These are phyloP conservation scores for Tolypocladium album DNA, from an alignment of 2,329 filamentous ascomycete species.

Conservation along the genomic window DNA sequence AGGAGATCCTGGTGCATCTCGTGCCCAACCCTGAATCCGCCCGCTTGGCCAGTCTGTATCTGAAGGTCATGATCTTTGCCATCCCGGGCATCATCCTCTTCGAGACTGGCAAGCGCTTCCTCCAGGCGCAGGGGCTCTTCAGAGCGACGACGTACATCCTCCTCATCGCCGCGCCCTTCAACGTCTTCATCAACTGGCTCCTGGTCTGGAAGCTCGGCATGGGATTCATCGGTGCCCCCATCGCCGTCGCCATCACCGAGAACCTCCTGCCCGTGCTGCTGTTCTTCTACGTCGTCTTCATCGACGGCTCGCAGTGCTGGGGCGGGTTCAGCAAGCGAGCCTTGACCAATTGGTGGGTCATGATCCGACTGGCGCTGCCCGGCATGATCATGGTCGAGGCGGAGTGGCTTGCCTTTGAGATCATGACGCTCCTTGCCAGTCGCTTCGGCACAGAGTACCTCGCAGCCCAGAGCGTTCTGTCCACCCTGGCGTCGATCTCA, in stretches of 20 bases:
- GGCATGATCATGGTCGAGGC: conserved; percentile 91
- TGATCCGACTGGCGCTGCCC: conserved; percentile 79
- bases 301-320: conserved; percentile 73
- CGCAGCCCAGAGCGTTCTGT: conserved; percentile 79
- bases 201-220: conserved; percentile 61
- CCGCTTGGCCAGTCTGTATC: conserved; percentile 58
- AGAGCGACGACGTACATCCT: conserved; percentile 68
- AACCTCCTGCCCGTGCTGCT: conserved; percentile 68
- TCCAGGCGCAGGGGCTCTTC: conserved; percentile 76
- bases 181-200: conserved; percentile 67
- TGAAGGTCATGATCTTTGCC: conserved; percentile 60
- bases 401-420: conserved; percentile 87
- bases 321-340: conserved; percentile 64
- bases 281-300: conserved; percentile 64
- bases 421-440: conserved; percentile 72
- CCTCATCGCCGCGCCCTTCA: conserved; percentile 64
- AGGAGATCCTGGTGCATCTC: conserved; percentile 44
- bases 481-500: conserved; percentile 66
- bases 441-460: conserved; percentile 71
- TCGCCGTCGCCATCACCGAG: conserved; percentile 69
- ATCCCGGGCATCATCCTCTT: conserved; percentile 69
- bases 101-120: conserved; percentile 68
- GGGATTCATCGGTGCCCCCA: conserved; percentile 72
- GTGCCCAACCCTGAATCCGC: conserved; percentile 48
- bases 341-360: conserved; percentile 63